These are phyloP conservation scores for Terfezia claveryi DNA, from an alignment of 495 filamentous ascomycete genomes.

Conservation along the genomic window DNA sequence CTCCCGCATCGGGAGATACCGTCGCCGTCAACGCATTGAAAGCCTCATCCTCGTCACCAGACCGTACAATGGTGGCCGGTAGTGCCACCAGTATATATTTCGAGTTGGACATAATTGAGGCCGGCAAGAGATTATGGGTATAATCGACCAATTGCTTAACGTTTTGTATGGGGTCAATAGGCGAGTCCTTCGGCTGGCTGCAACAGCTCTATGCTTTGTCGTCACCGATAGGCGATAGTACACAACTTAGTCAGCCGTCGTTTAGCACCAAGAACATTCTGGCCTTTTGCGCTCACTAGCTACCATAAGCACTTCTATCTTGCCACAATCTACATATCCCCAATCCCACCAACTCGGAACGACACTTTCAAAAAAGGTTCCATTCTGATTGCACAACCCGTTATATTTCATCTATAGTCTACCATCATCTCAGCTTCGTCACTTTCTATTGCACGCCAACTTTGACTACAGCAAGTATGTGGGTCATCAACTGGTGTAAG, in stretches of 20 bases:
- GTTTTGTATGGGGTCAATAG: background rate
- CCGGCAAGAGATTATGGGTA: no score
- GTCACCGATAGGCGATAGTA: background rate
- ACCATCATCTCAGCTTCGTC: no score
- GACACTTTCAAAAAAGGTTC: no score
- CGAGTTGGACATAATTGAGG: constrained; percentile 32
- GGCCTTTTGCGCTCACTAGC: constrained; percentile 1
- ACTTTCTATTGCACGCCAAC: no score
- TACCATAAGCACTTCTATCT: constrained; percentile 2
- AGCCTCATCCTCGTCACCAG: constrained; percentile 60
- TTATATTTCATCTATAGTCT: no score
- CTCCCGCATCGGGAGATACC: constrained; percentile 51
- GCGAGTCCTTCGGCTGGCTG: background rate
- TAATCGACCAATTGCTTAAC: no score
- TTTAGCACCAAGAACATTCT: constrained; percentile 1
- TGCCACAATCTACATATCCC: constrained; percentile 6
- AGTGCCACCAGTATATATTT: constrained; percentile 56
- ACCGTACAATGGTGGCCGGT: constrained; percentile 48
- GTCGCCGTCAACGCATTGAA: constrained; percentile 47
- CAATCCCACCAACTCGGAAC: background rate
- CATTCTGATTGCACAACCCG: no score
- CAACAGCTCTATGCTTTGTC: background rate
- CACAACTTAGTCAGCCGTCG: background rate
- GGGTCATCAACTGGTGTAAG: constrained; percentile 94
- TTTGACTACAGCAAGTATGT: constrained; percentile 37